A percentile compares a stretch with the other conserved stretches of the same genome.
These are phyloP conservation scores for Venturia aucupariae DNA, from an alignment of 2,329 filamentous ascomycete genomes.

Conservation along the genomic window DNA sequence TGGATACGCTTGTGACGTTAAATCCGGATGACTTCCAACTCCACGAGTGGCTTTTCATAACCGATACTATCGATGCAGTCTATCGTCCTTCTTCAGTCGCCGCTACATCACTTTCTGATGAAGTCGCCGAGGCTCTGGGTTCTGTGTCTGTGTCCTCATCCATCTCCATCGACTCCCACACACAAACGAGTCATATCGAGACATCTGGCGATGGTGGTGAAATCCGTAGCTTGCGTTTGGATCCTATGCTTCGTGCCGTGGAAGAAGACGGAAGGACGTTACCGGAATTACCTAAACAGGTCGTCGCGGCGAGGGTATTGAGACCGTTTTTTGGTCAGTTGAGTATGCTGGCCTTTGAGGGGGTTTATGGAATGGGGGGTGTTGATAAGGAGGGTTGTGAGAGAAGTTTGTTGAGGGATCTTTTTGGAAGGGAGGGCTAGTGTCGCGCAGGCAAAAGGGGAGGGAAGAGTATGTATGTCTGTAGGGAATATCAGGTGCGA, in stretches of 20 bases:
- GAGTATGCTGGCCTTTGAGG: conserved; percentile 90
- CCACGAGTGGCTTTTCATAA: conserved; percentile 97
- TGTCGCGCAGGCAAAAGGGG: background rate
- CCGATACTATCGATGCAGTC: conserved; percentile 92
- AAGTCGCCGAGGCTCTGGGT: conserved; percentile 68
- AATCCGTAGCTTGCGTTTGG: conserved; percentile 29
- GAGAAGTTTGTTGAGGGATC: conserved; percentile 56
- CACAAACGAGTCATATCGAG: conserved; percentile 18
- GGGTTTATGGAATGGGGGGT: conserved; percentile 73
- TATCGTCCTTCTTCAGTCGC: conserved; percentile 65
- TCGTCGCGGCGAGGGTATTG: conserved; percentile 66
- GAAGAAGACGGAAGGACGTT: conserved; percentile 23
- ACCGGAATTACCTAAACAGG: conserved; percentile 44
- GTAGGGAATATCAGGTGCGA: background rate
- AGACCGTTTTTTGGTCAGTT: conserved; percentile 84
- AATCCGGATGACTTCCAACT: conserved; percentile 94
- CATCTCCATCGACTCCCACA: conserved; percentile 23
- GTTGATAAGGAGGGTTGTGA: conserved; percentile 58
- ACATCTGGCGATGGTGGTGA: conserved; percentile 20
- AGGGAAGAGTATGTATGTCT: background rate
- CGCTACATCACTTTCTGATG: conserved; percentile 70
- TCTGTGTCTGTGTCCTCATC: too few species aligned
- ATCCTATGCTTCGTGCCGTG: conserved; percentile 28
- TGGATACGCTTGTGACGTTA: conserved; percentile 78
- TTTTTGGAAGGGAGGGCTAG: conserved; percentile 52